These are phyloP conservation scores for Trichophyton simii DNA, from an alignment of 2,329 filamentous ascomycete genomes.

Conservation along the genomic window DNA sequence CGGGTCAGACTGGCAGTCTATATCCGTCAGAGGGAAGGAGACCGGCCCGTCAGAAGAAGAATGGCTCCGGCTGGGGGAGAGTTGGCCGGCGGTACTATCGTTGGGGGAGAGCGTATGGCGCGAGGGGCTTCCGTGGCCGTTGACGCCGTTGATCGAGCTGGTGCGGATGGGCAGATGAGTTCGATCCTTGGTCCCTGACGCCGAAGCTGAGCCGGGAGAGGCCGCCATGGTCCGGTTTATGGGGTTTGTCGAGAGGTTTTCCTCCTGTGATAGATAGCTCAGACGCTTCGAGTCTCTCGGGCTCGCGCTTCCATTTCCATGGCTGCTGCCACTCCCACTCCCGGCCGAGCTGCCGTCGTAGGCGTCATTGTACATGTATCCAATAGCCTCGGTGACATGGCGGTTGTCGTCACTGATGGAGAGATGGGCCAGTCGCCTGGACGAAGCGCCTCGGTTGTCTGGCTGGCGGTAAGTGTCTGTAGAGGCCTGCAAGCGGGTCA, in stretches of 20 bases:
- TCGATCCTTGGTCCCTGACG: conserved; percentile 12
- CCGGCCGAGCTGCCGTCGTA: conserved; percentile 22
- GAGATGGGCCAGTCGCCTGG: conserved; percentile 36
- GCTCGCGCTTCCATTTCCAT: not conserved
- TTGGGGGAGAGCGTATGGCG: not conserved
- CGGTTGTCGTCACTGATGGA: conserved; percentile 79
- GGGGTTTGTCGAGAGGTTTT: conserved; percentile 32
- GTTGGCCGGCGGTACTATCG: conserved; percentile 33
- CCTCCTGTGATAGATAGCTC: conserved; percentile 53
- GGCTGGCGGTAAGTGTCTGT: conserved; percentile 1
- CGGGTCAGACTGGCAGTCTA: conserved; percentile 81
- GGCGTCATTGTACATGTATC: conserved; percentile 74
- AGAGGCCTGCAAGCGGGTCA: not conserved
- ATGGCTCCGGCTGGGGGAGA: conserved; percentile 42
- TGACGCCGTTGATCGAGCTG: conserved; percentile 21
- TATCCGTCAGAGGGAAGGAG: conserved; percentile 63
- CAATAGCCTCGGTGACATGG: conserved; percentile 89
- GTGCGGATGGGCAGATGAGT: conserved; percentile 10
- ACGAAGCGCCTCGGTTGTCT: not conserved
- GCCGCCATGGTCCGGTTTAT: conserved; percentile 20
- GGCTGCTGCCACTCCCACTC: not conserved
- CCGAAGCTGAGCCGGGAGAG: conserved; percentile 14
- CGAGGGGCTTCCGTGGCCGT: conserved; percentile 19
- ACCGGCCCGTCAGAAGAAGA: conserved; percentile 44
- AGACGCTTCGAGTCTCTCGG: conserved; percentile 52